These are phyloP conservation scores for Monilinia aucupariae DNA, from an alignment of 2,329 filamentous ascomycete species.

Conservation along the genomic window DNA sequence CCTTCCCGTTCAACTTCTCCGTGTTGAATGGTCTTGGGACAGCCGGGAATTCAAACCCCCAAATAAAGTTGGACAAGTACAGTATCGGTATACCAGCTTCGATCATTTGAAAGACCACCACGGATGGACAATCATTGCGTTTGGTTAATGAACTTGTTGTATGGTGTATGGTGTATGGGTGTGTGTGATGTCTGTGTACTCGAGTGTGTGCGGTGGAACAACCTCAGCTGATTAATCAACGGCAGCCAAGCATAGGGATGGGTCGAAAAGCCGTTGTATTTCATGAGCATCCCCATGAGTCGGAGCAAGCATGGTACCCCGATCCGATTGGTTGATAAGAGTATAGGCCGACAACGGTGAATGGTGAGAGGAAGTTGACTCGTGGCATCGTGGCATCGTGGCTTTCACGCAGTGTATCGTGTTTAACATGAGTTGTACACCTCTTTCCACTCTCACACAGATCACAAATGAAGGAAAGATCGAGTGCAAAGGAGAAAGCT, in stretches of 20 bases:
- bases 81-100: too few species aligned
- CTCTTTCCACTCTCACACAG: constrained; percentile 2
- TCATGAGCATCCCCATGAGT: background rate
- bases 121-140: too few species aligned
- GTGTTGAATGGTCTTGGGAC: too few species aligned
- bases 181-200: too few species aligned
- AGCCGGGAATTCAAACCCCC: too few species aligned
- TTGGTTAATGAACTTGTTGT: too few species aligned
- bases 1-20: too few species aligned
- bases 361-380: background rate
- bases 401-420: constrained; percentile 17
- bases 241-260: constrained; percentile 8
- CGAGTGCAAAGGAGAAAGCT: constrained; percentile 4
- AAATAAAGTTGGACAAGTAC: too few species aligned
- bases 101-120: too few species aligned
- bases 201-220: constrained; percentile 6
- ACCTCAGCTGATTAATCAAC: constrained; percentile 14
- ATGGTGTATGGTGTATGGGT: too few species aligned
- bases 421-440: constrained; percentile 2
- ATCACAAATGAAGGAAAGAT: background rate
- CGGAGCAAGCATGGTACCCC: background rate
- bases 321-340: constrained; percentile 9
- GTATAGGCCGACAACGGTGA: constrained; percentile 6
- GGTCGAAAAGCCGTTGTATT: constrained; percentile 10
- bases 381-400: constrained; percentile 11